phyloP scores from a whole-genome alignment of 352 stramenopile species.

The Saprolegnia diclina region DNA sequence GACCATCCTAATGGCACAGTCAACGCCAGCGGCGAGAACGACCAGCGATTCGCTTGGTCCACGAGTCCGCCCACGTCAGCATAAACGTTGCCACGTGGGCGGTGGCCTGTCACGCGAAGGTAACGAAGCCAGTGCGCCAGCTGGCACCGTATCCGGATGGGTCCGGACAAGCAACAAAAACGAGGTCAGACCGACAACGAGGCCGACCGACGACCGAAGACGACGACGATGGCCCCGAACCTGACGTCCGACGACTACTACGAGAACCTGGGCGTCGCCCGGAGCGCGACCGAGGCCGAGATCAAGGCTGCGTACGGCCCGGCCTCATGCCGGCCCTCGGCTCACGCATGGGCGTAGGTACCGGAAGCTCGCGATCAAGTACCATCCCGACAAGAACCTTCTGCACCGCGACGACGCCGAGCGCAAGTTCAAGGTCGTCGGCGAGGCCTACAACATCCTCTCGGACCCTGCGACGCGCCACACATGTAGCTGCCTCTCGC shows the following conservation, averaged over 20 bases:
- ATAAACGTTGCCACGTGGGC: too few species aligned
- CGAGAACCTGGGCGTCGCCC: slow-evolving; percentile 71
- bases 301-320: slow-evolving; percentile 80
- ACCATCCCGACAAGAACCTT: slow-evolving; percentile 91
- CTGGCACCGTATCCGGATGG: not conserved
- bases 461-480: slow-evolving; percentile 86
- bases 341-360: slow-evolving; percentile 46
- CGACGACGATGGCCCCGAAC: slow-evolving; percentile 33
- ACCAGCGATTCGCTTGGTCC: too few species aligned
- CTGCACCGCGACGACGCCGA: slow-evolving; percentile 75
- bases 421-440: slow-evolving; percentile 93
- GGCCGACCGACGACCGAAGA: too few species aligned
- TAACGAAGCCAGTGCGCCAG: too few species aligned
- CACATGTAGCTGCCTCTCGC: slow-evolving; percentile 51
- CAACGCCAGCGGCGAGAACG: too few species aligned
- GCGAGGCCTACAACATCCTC: slow-evolving; percentile 91
- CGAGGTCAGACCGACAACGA: not conserved
- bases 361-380: slow-evolving; percentile 89
- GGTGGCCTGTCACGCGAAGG: too few species aligned
- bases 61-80: too few species aligned
- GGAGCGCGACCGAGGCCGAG: slow-evolving; percentile 60
- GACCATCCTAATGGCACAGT: too few species aligned
- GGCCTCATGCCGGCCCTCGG: not conserved
- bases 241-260: slow-evolving; percentile 80
- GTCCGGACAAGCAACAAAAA: not conserved